phyloP scores from a whole-genome alignment of 2,329 filamentous ascomycete genomes.

The Ophiostoma sp. region DNA sequence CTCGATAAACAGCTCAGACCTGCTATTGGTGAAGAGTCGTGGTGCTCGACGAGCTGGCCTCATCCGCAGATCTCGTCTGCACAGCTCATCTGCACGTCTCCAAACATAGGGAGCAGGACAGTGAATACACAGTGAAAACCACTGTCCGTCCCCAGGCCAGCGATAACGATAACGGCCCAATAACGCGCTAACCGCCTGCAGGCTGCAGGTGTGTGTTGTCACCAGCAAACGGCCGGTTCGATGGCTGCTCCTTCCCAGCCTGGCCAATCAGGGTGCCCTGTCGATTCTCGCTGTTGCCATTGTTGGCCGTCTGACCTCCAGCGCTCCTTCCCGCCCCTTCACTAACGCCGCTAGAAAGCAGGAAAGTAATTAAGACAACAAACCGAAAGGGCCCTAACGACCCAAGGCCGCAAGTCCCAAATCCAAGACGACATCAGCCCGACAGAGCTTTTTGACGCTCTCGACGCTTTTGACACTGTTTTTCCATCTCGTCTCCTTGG shows the following conservation, averaged over 20 bases:
- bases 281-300: neutral
- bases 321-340: constrained; percentile 13
- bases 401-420: neutral
- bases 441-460: neutral
- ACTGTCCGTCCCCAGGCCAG: neutral
- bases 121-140: neutral
- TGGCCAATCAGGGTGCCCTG: neutral
- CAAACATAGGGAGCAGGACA: neutral
- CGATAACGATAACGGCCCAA: constrained; percentile 16
- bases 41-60: neutral
- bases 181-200: constrained; percentile 11
- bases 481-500: neutral
- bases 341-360: constrained; percentile 8
- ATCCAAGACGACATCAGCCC: neutral
- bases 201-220: constrained; percentile 16
- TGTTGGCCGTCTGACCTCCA: neutral
- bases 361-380: constrained; percentile 10
- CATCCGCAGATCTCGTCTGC: neutral
- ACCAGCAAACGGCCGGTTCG: neutral
- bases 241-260: neutral
- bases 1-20: neutral
- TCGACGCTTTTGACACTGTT: constrained; percentile 4
- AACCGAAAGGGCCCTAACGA: neutral
- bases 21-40: too few relatives aligned
- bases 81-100: too few relatives aligned